Evolutionary conservation across 208 protist genomes (phyloP).

Genomic region (Acanthamoeba sp.): DNA sequence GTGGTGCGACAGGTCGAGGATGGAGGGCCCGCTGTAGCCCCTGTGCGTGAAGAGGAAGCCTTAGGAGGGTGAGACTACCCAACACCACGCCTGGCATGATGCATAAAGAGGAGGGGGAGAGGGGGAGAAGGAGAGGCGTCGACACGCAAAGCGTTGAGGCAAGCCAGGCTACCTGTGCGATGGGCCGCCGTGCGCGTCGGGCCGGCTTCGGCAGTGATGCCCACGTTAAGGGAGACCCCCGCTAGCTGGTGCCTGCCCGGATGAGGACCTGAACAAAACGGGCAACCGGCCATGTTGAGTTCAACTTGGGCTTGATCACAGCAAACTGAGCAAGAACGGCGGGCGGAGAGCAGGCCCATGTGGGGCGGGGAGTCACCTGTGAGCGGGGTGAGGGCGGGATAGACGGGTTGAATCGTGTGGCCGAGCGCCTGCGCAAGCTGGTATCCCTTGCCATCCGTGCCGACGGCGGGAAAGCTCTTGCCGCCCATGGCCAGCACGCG

Average conservation of each 20-base stretch:
- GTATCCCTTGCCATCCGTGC: conserved; percentile 73
- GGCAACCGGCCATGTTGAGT: neutral
- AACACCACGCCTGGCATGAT: neutral
- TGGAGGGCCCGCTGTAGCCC: conserved; percentile 73
- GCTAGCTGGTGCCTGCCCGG: neutral
- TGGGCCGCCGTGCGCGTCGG: neutral
- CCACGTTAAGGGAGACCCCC: conserved; percentile 33
- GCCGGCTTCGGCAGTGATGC: neutral
- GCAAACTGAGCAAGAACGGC: too few species aligned
- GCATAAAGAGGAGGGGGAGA: neutral
- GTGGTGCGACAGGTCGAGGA: conserved; percentile 75
- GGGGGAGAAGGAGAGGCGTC: neutral
- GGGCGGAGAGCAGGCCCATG: too few species aligned
- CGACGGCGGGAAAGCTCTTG: conserved; percentile 75
- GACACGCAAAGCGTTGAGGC: neutral
- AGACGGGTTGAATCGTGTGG: conserved; percentile 38
- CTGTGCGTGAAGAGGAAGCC: conserved; percentile 77
- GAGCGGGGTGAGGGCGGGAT: conserved; percentile 74
- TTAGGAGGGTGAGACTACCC: neutral
- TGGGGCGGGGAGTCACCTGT: neutral
- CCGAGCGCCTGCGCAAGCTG: conserved; percentile 62
- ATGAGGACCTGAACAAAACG: neutral
- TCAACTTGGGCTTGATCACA: too few species aligned
- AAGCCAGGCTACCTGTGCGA: neutral
- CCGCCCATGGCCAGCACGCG: conserved; percentile 62